phyloP scores from a whole-genome alignment of 2,329 filamentous ascomycete species.

The Thielaviopsis ethacetica region DNA sequence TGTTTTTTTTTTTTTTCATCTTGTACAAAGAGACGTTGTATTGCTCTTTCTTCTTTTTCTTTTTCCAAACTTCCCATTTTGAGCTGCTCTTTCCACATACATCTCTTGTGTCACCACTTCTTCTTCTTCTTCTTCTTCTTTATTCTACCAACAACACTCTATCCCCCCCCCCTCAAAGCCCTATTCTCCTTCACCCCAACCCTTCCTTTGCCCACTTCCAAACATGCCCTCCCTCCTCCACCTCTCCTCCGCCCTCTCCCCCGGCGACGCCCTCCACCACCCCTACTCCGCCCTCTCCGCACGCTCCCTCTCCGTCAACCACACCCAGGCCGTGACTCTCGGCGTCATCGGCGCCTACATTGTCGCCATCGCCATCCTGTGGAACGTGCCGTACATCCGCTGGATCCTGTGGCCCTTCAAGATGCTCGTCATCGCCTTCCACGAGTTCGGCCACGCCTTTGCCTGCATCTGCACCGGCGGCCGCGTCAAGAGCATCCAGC shows the following conservation, averaged over 20 bases:
- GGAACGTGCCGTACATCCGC: constrained; percentile 64
- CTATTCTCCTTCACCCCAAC: background rate
- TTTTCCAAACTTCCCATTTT: background rate
- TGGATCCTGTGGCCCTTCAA: constrained; percentile 71
- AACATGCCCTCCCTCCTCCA: constrained; percentile 1
- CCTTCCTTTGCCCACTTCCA: background rate
- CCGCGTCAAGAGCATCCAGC: constrained; percentile 51
- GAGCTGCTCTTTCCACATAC: background rate
- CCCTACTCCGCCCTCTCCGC: background rate
- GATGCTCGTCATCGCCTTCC: constrained; percentile 75
- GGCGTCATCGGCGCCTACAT: constrained; percentile 57
- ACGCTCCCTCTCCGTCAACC: constrained; percentile 16
- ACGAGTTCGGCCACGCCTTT: constrained; percentile 64
- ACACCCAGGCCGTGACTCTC: constrained; percentile 54
- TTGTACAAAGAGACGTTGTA: no score
- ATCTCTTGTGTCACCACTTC: background rate
- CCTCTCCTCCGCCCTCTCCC: constrained; percentile 1
- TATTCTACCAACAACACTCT: no score
- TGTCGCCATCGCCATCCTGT: constrained; percentile 57
- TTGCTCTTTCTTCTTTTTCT: background rate
- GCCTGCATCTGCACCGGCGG: constrained; percentile 58
- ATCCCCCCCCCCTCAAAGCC: no score
- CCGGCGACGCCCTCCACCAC: background rate
- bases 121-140: no score
- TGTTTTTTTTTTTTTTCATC: no score